Evolutionary conservation across 768 basidiomycete genomes (phyloP).

Genomic region (Suillus americanus): DNA sequence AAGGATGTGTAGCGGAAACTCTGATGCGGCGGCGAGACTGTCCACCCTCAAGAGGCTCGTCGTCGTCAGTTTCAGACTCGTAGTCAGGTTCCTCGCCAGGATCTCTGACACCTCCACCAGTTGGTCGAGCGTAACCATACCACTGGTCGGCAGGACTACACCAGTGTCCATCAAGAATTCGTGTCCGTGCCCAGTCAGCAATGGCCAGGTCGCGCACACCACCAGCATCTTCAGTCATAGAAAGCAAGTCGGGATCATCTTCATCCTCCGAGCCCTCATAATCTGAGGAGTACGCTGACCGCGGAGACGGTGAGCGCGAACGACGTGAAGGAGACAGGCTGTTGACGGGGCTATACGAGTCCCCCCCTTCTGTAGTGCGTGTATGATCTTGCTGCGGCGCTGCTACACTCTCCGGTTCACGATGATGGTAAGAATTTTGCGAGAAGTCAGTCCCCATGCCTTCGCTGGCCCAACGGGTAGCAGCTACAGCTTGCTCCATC

Average conservation of each 20-base stretch:
- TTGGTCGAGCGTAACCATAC: slow-evolving; percentile 47
- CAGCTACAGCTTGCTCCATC: slow-evolving; percentile 67
- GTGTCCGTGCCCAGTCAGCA: slow-evolving; percentile 67
- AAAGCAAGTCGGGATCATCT: slow-evolving; percentile 43
- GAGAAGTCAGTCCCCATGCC: slow-evolving; percentile 33
- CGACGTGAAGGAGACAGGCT: slow-evolving; percentile 29
- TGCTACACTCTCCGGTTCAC: slow-evolving; percentile 3
- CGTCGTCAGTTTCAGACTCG: slow-evolving; percentile 28
- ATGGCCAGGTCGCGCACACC: slow-evolving; percentile 57
- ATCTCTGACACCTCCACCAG: slow-evolving; percentile 32
- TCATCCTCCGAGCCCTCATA: slow-evolving; percentile 41
- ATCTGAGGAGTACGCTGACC: slow-evolving; percentile 30
- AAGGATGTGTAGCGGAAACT: slow-evolving; percentile 45
- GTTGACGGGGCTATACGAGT: slow-evolving; percentile 19
- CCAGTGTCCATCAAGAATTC: slow-evolving; percentile 79
- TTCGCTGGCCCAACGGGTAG: slow-evolving; percentile 44
- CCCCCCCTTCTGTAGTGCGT: slow-evolving; percentile 7
- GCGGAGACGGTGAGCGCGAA: slow-evolving; percentile 31
- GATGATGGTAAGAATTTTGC: slow-evolving; percentile 17
- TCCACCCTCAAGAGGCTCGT: slow-evolving; percentile 20
- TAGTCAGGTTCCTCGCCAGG: slow-evolving; percentile 24
- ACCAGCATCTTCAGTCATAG: slow-evolving; percentile 45
- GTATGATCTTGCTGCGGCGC: slow-evolving; percentile 5
- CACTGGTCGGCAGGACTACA: slow-evolving; percentile 71
- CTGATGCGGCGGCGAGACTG: slow-evolving; percentile 19